Evolutionary conservation across 192 early-diverging fungal species (phyloP), one percentile per base, ranked within the genome.

Genomic region (Coemansia sp.): DNA sequence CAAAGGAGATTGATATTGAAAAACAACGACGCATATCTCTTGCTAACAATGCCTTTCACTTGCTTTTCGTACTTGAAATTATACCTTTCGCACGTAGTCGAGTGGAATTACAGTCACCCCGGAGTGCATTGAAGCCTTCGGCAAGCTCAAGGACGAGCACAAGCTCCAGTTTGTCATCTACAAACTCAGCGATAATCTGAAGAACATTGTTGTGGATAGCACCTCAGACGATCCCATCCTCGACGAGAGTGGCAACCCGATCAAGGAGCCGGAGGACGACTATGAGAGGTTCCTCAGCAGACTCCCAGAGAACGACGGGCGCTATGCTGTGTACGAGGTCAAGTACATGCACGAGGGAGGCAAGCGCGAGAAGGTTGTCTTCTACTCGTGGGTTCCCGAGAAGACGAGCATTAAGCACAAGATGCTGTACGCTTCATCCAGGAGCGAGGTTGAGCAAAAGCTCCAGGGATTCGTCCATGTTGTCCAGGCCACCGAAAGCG

Each of bases 391-490:
- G 94, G 93, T 89, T 41, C 95, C 95, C 25, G 93, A 95, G 64
- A 79, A 59, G 5, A 84, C 93, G 32, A 88, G 84, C 69, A 81
- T 96, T 65, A 88, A 86, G 74, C 61, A 82, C 73, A 95, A 95
- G 88, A 98, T 98, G 95, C 53, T 95, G 70, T 96, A 96, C 84
- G 87, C 95, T 25, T 87, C 91, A 40, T 88, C 85, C 82, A 96
- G 94, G 81, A 88, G 90, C 48, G 90, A 86, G 55, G 72, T 98
- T 45, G 87, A 89, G 72, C 88, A 84, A 73, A 76, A 80, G 65
- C 86, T 95, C 25, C 85, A 87, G 42, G 95, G 93, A 53, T 66
- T 95, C 63, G 86, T 77, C 60, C 72, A 77, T 44, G 92, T 94
- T 62, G 74, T 96, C 65, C 95, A 98, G 84, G 91, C 89, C 68